Evolutionary conservation across 331 rosid species (phyloP).

Genomic region (Quercus tomentella): DNA sequence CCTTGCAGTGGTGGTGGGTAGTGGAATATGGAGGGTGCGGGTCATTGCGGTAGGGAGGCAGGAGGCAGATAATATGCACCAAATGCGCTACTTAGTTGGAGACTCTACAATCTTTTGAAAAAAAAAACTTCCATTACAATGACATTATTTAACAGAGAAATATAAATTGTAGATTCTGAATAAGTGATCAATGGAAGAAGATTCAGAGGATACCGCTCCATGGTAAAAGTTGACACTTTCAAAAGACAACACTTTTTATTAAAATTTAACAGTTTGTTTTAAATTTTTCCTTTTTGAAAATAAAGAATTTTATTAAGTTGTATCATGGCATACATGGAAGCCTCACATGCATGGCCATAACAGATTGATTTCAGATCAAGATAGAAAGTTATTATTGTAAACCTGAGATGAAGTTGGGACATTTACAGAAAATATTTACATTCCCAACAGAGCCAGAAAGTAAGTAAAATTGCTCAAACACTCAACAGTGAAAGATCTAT

Average conservation of each 20-base stretch:
- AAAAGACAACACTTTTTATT: background rate
- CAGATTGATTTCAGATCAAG: background rate
- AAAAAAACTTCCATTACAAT: too few relatives aligned
- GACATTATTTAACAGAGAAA: too few relatives aligned
- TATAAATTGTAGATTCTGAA: too few relatives aligned
- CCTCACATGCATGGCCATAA: background rate
- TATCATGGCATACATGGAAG: background rate
- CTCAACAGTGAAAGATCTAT: conserved; percentile 6
- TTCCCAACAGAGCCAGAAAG: background rate
- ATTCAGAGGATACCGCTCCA: background rate
- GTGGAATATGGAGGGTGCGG: too few relatives aligned
- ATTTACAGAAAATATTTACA: background rate
- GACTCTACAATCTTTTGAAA: too few relatives aligned
- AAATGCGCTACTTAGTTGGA: too few relatives aligned
- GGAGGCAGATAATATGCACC: too few relatives aligned
- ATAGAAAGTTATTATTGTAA: background rate
- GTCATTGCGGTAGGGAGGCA: too few relatives aligned
- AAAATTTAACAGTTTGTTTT: background rate
- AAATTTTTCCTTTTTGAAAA: too few relatives aligned
- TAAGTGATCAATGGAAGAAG: too few relatives aligned
- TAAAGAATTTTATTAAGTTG: too few relatives aligned
- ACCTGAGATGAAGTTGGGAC: background rate
- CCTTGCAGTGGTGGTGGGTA: too few relatives aligned
- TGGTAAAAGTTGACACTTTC: background rate
- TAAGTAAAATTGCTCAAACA: background rate